Base-by-base conservation (phyloP, 2,329 filamentous ascomycete genomes). In the Cladosporium cucumerinum region DNA sequence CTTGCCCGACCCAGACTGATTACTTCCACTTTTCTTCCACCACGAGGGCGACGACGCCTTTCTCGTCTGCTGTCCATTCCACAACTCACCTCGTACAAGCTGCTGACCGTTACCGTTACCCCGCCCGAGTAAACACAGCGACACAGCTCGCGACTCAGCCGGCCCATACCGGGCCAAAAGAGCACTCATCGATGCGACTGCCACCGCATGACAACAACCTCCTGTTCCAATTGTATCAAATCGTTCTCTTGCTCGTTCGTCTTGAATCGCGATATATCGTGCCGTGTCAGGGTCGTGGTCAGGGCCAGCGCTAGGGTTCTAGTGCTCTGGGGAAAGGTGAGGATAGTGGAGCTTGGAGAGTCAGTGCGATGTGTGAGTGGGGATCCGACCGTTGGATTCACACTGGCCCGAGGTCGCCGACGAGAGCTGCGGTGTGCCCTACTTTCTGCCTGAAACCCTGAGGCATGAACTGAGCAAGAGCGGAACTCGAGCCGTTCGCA, bases 281-380 rank as follows among this genome's bases (percentile, higher is more conserved):
- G 36, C 21, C 30, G 59, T 25, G 28, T 52, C 59, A 61, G 59
- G 59, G 59, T 61, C 58, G 28, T n/a, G 23, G 46, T 21, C 26
- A 52, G 46, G 59, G 30, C 58, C 46, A 52, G 46, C 59, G 46
- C 59, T 61, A 61, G 59, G 48, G 26, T 52, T 26, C 59, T 61
- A 61, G 59, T 32, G 28, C 6, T 54, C 59, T 61, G 59, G 59
- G 59, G 59, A 61, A 46, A 61, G 59, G 30, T 39, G 59, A 61
- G 46, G 48, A 52, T 52, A 61, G 59, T 61, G 59, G 59, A 61
- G 46, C 30, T 52, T 32, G 30, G 30, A 61, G 59, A 36, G 46
- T 61, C 59, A 36, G 59, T 39, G 59, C 51, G 18, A 51, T 54
- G 51, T 5, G 14, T 23, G 54, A 23, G 28, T 30, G n/a, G 23